These are phyloP conservation scores for Zygoascus bituminiphila DNA, from an alignment of 805 yeast species.

Conservation along the genomic window DNA sequence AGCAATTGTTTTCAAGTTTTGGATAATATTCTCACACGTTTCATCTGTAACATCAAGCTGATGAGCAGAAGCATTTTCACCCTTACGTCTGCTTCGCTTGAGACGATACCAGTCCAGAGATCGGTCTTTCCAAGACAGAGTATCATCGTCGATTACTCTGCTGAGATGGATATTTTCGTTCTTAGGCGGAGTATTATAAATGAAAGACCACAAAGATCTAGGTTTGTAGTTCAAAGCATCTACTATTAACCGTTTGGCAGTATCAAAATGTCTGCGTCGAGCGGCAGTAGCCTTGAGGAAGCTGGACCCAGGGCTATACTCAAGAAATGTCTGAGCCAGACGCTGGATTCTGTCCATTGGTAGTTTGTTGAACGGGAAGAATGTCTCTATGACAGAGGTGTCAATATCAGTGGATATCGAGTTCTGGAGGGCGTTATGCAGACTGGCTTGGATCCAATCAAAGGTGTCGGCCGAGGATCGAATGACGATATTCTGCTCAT, in stretches of 20 bases:
- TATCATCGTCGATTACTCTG: slow-evolving; percentile 18
- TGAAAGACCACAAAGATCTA: background rate
- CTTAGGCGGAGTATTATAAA: slow-evolving; percentile 3
- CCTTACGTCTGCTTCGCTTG: slow-evolving; percentile 13
- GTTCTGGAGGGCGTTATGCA: slow-evolving; percentile 28
- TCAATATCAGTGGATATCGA: slow-evolving; percentile 29
- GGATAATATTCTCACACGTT: background rate
- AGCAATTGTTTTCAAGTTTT: background rate
- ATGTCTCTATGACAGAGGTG: slow-evolving; percentile 18
- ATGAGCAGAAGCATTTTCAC: background rate
- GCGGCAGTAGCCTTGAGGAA: slow-evolving; percentile 14
- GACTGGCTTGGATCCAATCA: slow-evolving; percentile 37
- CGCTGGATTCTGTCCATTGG: slow-evolving; percentile 23
- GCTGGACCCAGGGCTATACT: slow-evolving; percentile 8
- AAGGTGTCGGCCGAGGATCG: slow-evolving; percentile 37
- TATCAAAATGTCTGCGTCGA: slow-evolving; percentile 8
- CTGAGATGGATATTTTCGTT: background rate
- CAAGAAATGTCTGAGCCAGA: slow-evolving; percentile 24
- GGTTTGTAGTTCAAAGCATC: slow-evolving; percentile 12
- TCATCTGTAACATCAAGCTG: background rate
- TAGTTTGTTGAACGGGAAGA: slow-evolving; percentile 9
- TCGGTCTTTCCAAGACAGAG: slow-evolving; percentile 25
- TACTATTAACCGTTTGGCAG: slow-evolving; percentile 20
- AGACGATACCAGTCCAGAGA: slow-evolving; percentile 19
- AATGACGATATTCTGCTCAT: slow-evolving; percentile 29